A percentile compares a stretch with the other conserved stretches of the same genome.
Evolutionary conservation across 805 yeast species (phyloP).

Genomic region (Schwanniomyces yamadae): DNA sequence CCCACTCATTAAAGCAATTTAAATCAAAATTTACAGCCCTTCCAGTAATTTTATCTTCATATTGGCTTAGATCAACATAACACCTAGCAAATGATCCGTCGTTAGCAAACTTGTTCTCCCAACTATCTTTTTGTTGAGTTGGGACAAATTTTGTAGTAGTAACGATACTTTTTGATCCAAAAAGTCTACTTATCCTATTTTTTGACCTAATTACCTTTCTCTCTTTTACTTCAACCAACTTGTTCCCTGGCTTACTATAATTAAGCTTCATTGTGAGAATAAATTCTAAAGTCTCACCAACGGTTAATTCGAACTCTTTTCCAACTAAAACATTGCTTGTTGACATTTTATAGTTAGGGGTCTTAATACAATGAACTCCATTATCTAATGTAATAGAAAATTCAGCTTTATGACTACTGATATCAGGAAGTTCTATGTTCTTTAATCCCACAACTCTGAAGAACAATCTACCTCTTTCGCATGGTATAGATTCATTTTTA

Average conservation of each 20-base stretch:
- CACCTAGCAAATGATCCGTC: conserved; percentile 91
- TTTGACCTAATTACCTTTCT: conserved; percentile 48
- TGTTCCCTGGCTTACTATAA: conserved; percentile 50
- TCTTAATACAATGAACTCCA: conserved; percentile 75
- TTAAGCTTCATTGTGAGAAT: conserved; percentile 70
- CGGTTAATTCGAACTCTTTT: conserved; percentile 79
- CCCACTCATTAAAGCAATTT: conserved; percentile 85
- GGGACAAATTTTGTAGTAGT: conserved; percentile 54
- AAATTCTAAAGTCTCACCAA: conserved; percentile 59
- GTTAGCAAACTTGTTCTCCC: conserved; percentile 66
- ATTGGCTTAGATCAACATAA: conserved; percentile 60
- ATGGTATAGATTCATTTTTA: no score
- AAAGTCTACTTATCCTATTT: conserved; percentile 44
- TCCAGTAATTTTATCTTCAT: conserved; percentile 57
- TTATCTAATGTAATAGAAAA: conserved; percentile 66
- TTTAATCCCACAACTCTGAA: conserved; percentile 47
- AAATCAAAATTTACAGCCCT: conserved; percentile 50
- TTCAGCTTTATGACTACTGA: conserved; percentile 44
- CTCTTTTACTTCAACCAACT: conserved; percentile 60
- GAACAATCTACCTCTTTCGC: conserved; percentile 56
- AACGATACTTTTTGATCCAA: conserved; percentile 48
- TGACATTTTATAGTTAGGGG: conserved; percentile 48
- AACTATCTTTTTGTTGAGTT: conserved; percentile 52
- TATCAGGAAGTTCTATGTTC: conserved; percentile 48
- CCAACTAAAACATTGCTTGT: conserved; percentile 41